Conservation (phyloP, 2,329 filamentous ascomycete genomes). For the Penicillium sp. region DNA sequence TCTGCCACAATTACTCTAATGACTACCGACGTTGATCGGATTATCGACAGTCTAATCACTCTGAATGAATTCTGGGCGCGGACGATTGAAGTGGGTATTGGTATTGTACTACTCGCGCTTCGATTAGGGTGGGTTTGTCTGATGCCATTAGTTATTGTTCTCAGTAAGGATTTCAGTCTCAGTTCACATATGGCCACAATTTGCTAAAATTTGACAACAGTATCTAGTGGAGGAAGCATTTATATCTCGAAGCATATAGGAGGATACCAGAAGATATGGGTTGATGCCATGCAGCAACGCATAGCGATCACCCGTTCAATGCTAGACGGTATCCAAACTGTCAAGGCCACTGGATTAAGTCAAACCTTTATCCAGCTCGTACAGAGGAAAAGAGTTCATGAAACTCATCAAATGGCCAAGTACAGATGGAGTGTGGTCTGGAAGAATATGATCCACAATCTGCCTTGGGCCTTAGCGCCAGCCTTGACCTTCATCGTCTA, state of each 20-base stretch:
- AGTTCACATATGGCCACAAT: fast-evolving
- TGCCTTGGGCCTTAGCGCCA: neutral
- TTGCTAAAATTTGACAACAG: neutral
- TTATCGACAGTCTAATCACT: neutral
- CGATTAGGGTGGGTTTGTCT: neutral
- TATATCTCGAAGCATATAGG: neutral
- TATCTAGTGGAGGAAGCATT: neutral
- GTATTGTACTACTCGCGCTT: neutral
- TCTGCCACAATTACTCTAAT: neutral
- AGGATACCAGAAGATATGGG: neutral
- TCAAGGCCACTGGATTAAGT: neutral
- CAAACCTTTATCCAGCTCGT: neutral
- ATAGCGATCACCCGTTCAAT: neutral
- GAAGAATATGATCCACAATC: neutral
- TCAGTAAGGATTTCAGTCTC: neutral
- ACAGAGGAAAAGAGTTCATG: neutral
- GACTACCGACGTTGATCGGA: neutral
- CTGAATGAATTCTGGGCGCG: neutral
- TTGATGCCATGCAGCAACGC: neutral
- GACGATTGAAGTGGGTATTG: neutral
- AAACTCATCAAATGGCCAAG: neutral
- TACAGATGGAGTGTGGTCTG: neutral
- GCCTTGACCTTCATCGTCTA: neutral
- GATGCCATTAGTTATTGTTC: neutral
- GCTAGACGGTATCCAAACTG: neutral